Evolutionary conservation across 202 grass and related monocot species (phyloP).

Genomic region (Carex arenaria): DNA sequence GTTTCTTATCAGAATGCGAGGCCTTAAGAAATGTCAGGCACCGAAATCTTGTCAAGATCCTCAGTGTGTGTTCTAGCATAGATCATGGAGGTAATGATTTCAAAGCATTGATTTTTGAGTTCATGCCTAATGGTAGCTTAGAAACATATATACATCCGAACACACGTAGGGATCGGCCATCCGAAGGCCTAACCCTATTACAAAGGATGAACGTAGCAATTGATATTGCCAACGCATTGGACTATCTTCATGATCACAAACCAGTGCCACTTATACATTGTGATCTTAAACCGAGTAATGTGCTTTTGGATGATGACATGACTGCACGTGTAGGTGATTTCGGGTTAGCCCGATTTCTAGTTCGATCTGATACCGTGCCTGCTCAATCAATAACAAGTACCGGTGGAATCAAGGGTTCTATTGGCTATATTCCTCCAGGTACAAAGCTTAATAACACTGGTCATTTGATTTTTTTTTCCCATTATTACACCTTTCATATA

Average conservation of each 20-base stretch:
- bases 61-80: constrained; percentile 10
- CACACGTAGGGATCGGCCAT: neutral
- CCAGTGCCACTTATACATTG: constrained; percentile 17
- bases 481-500: neutral
- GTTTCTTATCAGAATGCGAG: constrained; percentile 25
- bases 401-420: constrained; percentile 23
- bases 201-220: constrained; percentile 18
- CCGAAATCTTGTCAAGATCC: constrained; percentile 22
- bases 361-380: neutral
- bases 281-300: constrained; percentile 28
- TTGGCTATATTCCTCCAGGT: constrained; percentile 32
- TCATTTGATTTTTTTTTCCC: neutral
- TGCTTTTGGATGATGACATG: constrained; percentile 27
- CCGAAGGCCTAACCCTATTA: constrained; percentile 3
- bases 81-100: constrained; percentile 6
- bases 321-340: constrained; percentile 22
- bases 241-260: constrained; percentile 26
- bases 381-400: neutral
- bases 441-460: neutral
- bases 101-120: constrained; percentile 9
- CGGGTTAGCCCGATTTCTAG: constrained; percentile 19
- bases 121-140: constrained; percentile 6
- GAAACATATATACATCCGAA: constrained; percentile 5
- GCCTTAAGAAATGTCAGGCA: constrained; percentile 20
- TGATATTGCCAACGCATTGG: constrained; percentile 16